Evolutionary conservation across 176 grass and related monocot genomes (phyloP).

Genomic region (Phoenix roebelenii): DNA sequence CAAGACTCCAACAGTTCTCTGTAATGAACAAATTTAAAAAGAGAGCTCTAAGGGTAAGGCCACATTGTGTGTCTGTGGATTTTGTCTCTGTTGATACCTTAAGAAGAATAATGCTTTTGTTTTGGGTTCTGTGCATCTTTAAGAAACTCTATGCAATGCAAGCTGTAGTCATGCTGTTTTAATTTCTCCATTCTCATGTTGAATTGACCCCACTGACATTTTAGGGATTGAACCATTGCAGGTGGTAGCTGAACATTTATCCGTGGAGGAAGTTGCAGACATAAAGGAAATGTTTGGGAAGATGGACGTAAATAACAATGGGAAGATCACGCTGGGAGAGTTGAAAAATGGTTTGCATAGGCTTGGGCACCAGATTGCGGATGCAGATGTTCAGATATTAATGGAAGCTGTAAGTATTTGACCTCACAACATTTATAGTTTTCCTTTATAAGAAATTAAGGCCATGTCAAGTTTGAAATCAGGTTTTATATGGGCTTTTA

Average conservation of each 20-base stretch:
- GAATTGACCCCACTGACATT: neutral
- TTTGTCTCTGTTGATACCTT: neutral
- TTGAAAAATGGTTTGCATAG: conserved; percentile 8
- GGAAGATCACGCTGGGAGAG: conserved; percentile 5
- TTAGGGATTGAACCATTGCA: conserved; percentile 1
- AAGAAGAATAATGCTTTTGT: neutral
- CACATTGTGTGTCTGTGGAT: neutral
- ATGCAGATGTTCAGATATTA: conserved; percentile 16
- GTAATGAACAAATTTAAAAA: conserved; percentile 24
- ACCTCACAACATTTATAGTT: neutral
- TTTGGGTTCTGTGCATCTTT: neutral
- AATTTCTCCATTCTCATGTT: neutral
- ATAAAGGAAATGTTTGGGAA: conserved; percentile 17
- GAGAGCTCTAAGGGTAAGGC: conserved; percentile 17
- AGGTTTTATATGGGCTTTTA: neutral
- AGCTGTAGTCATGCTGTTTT: neutral
- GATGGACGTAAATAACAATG: conserved; percentile 13
- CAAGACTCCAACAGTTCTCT: conserved; percentile 15
- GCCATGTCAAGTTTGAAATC: too few species aligned
- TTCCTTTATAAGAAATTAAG: neutral
- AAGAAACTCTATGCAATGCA: too few species aligned
- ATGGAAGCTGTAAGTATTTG: conserved; percentile 12
- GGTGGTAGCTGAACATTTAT: conserved; percentile 21
- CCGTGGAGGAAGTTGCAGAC: conserved; percentile 4
- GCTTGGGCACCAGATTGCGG: conserved; percentile 11